Base-by-base conservation (phyloP, 768 basidiomycete genomes). In the Flagelloscypha sp. region DNA sequence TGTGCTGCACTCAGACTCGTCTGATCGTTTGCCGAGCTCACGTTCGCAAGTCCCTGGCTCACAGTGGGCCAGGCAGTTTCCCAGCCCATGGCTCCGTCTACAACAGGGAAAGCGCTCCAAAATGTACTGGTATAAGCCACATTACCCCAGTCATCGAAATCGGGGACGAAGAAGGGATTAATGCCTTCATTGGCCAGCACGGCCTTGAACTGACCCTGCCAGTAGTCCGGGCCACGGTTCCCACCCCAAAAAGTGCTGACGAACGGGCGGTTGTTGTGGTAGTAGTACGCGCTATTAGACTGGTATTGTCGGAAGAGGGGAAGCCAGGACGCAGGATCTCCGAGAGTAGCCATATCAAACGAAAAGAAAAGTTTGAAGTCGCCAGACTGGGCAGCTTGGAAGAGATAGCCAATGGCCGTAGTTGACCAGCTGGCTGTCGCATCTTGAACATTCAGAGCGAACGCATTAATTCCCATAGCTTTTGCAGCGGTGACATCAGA, bases 281-380 rank as follows among this genome's bases (percentile, higher is more conserved):
- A 13, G 22, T 35, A 35, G 34, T 35, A 35, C 10, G 34, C 34
- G 15, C 21, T 22, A 13, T 22, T 24, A 8, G 22, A 13, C 17
- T 22, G 8, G 12, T 35, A 35, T 7, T 24, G 6, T n/a, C 10
- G 8, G 34, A 35, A 35, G 1, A 24, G 22, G 1, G 11, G 12
- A 15, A 35, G 33, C 22, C 16, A 35, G 13, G 24, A 35, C 20
- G 34, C 24, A 13, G 27, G 23, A n/a, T 22, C 12, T 9, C 5
- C 11, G 8, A 17, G 23, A n/a, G 22, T 25, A 25, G 20, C 34
- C 34, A 35, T 35, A 24, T 35, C 34, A n/a, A 35, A 35, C 5
- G 34, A 35, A 16, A 35, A 35, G 34, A 35, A 35, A 4, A 35
- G 24, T 25, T 35, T 35, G 20, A 35, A 35, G 10, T 15, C 34